Evolutionary conservation across 495 filamentous ascomycete genomes (phyloP).

Genomic region (Penicillium roqueforti): DNA sequence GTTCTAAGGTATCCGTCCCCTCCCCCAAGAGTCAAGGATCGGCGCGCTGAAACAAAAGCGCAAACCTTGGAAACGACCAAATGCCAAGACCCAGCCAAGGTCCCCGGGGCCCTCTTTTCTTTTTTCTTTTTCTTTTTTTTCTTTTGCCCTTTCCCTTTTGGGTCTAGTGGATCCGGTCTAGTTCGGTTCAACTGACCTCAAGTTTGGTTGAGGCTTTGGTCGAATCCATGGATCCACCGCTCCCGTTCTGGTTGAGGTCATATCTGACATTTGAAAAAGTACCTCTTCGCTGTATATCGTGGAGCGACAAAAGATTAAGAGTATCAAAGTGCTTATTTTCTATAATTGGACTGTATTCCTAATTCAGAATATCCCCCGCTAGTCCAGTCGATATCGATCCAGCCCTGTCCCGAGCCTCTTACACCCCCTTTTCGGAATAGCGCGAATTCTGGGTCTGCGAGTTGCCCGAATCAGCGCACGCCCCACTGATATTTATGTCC

Average conservation of each 20-base stretch:
- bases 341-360: background rate
- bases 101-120: background rate
- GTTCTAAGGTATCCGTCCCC: background rate
- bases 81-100: constrained; percentile 1
- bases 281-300: too few relatives aligned
- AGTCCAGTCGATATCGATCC: constrained; percentile 6
- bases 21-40: constrained; percentile 2
- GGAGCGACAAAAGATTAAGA: too few relatives aligned
- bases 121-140: background rate
- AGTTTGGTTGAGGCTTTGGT: background rate
- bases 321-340: too few relatives aligned
- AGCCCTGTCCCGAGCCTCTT: background rate
- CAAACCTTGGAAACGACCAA: background rate
- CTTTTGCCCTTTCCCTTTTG: background rate
- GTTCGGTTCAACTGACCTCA: background rate
- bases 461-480: constrained; percentile 12
- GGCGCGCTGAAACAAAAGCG: constrained; percentile 3
- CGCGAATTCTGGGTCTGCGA: constrained; percentile 12
- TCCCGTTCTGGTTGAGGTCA: background rate
- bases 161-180: background rate
- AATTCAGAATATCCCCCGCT: background rate
- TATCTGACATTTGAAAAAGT: background rate
- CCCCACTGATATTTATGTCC: background rate
- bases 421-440: background rate
- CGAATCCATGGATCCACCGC: constrained; percentile 3